Evolutionary conservation across 108 stramenopile species (phyloP), one percentile per base, ranked within the genome.

Genomic region (Conticribra guillardii): DNA sequence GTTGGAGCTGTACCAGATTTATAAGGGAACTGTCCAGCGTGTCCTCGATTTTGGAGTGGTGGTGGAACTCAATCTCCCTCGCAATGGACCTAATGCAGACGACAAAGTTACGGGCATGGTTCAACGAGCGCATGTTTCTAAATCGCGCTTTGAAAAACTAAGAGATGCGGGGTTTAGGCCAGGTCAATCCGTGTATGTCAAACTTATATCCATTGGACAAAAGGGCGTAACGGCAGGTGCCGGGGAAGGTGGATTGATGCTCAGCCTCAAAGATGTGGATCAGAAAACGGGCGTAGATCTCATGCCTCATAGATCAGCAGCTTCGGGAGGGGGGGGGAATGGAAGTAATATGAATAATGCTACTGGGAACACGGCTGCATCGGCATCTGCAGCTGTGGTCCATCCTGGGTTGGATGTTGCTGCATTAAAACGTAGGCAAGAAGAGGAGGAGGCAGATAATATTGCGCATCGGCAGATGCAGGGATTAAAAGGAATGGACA

Each of bases 251-350:
- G 90, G 87, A 44, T 53, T 97, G 7, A 67, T 89, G 53, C 79
- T 96, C 1, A 91, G 87, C 56, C 79, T 97, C 57, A 97, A 97
- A 81, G 98, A 99, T 73, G 97, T 94, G 32, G 97, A 99, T 62
- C 98, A 99, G 74, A 57, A 57, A 41, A 87, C 94, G 8, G 98
- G 98, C 16, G 57, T 67, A 60, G 97, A 98, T 76, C 62, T 96
- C 19, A 90, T 96, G 90, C 96, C 97, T 19, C 82, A 89, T 69
- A 82, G 95, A 54, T 82, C 82, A 54, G 30, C 75, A 23, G 80
- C 83, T 46, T 9, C 53, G 57, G 64, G 46, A 24, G 51, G 18
- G 33, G 62, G 67, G 22, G 33, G 60, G 24, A 37, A 44, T 24
- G 31, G 22, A 27, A 23, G 54, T 3, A n/a, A 18, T 19, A 71